Evolutionary conservation across 2,329 filamentous ascomycete genomes (phyloP).

Genomic region (Paecilomyces formosus): DNA sequence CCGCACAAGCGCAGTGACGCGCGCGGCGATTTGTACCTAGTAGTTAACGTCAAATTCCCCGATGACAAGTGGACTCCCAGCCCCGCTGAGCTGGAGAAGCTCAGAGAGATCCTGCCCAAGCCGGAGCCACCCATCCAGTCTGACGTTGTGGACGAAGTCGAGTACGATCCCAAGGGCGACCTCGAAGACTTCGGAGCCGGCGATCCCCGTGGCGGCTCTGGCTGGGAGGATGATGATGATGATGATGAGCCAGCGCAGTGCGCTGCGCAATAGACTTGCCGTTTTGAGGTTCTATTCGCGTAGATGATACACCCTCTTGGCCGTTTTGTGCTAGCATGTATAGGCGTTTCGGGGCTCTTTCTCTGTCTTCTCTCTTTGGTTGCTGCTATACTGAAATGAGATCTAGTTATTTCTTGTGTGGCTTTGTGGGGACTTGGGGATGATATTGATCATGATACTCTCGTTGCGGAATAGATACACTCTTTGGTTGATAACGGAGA

Average conservation of each 20-base stretch:
- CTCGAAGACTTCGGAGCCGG: constrained; percentile 59
- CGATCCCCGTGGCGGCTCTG: constrained; percentile 34
- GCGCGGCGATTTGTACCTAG: constrained; percentile 80
- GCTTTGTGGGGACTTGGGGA: too few species aligned
- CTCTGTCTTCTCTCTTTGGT: neutral
- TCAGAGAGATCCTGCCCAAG: constrained; percentile 68
- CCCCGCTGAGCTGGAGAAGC: constrained; percentile 60
- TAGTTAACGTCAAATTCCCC: constrained; percentile 82
- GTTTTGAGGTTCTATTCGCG: constrained; percentile 1
- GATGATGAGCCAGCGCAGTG: constrained; percentile 41
- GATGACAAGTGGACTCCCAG: constrained; percentile 74
- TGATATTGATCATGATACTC: too few species aligned
- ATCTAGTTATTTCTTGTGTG: neutral
- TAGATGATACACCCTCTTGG: constrained; percentile 1
- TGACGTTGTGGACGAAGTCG: constrained; percentile 77
- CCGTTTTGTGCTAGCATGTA: neutral
- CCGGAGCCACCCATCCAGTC: constrained; percentile 55
- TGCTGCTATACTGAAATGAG: neutral
- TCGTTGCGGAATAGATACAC: too few species aligned
- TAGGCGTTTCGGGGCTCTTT: neutral
- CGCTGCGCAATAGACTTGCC: constrained; percentile 36
- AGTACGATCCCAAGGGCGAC: constrained; percentile 74
- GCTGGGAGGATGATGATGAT: constrained; percentile 45
- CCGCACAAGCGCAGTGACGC: constrained; percentile 76
- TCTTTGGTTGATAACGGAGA: too few species aligned